Evolutionary conservation across 768 basidiomycete genomes (phyloP).

Genomic region (Russula sp.): DNA sequence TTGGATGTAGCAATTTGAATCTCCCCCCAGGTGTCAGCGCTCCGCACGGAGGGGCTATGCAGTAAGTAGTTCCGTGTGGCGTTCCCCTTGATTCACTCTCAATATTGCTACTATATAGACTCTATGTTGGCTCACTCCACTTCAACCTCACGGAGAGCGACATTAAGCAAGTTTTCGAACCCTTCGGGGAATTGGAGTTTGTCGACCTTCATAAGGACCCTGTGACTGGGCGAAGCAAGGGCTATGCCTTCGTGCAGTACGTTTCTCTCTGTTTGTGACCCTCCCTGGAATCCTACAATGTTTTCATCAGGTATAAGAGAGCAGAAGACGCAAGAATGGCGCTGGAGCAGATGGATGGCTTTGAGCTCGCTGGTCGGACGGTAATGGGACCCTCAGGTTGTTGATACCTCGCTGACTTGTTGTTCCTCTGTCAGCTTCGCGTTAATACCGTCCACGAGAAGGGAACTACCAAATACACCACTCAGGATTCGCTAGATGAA

Average conservation of each 20-base stretch:
- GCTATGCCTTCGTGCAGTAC: slow-evolving; percentile 96
- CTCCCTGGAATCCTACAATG: not conserved
- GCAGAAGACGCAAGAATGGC: slow-evolving; percentile 96
- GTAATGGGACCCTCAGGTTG: slow-evolving; percentile 40
- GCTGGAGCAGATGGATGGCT: slow-evolving; percentile 97
- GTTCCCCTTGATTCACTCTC: slow-evolving; percentile 17
- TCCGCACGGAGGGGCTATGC: slow-evolving; percentile 66
- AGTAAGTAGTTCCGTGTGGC: slow-evolving; percentile 46
- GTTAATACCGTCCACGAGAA: slow-evolving; percentile 94
- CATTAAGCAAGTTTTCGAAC: slow-evolving; percentile 98
- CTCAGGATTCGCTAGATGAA: slow-evolving; percentile 82
- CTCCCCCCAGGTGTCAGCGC: slow-evolving; percentile 80
- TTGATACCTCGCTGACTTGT: slow-evolving; percentile 23
- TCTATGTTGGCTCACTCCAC: slow-evolving; percentile 95
- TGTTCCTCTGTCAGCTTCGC: slow-evolving; percentile 49
- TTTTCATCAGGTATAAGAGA: slow-evolving; percentile 64
- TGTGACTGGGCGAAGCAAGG: slow-evolving; percentile 92
- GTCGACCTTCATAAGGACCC: slow-evolving; percentile 97
- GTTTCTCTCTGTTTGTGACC: slow-evolving; percentile 26
- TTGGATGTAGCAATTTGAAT: slow-evolving; percentile 56
- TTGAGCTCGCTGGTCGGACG: slow-evolving; percentile 92
- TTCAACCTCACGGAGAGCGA: slow-evolving; percentile 97
- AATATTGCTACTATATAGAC: slow-evolving; percentile 39
- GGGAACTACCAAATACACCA: slow-evolving; percentile 68
- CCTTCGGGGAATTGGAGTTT: slow-evolving; percentile 96